Evolutionary conservation across 139 green algal genomes (phyloP), one percentile per base, ranked within the genome.

Genomic region (Desmodesmus armatus): DNA sequence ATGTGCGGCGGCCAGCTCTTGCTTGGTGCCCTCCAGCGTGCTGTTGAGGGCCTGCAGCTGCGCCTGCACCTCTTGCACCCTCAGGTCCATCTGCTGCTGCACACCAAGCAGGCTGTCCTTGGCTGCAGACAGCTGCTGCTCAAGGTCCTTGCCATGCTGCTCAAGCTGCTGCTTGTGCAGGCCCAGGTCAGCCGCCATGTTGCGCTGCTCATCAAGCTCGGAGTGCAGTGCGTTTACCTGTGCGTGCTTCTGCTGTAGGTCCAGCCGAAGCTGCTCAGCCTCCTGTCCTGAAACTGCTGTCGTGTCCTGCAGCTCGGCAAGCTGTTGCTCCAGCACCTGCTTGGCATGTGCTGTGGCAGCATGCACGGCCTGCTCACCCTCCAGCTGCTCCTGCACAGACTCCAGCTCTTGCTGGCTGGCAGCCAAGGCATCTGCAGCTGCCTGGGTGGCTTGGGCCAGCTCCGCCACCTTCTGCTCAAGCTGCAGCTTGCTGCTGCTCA

Each of bases 1-100:
- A 17, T 82, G 55, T 60, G 76, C 76, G 15, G 29, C 37, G 11
- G 51, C 25, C 55, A 82, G 76, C 55, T 82, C 23, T 55, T 71
- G 55, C 27, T 72, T 29, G 13, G 47, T 33, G 3, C 55, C 53
- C 37, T 72, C 37, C 76, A 82, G 0, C 7, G 71, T 37, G 6
- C 13, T 35, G 7, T 71, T 23, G 25, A 71, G 23, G 13, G 9
- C 37, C 23, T 19, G 55, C 21, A 72, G 53, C 53, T 58, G 47
- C 31, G 23, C 29, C 76, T 31, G 25, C 25, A 65, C 23, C 55
- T 82, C 37, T 15, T 60, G 53, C 9, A 40, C 76, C 53, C n/a
- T n/a, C 3, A 27, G 25, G 39, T 55, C 76, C 53, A 55, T 55
- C 3, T 47, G 21, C 2, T 53, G 3, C 37, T 39, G n/a, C 2